Percentiles rank a stretch among this genome's conserved stretches.
Conservation (phyloP, 805 yeast species). For the Zygosaccharomyces pseudorouxii region DNA sequence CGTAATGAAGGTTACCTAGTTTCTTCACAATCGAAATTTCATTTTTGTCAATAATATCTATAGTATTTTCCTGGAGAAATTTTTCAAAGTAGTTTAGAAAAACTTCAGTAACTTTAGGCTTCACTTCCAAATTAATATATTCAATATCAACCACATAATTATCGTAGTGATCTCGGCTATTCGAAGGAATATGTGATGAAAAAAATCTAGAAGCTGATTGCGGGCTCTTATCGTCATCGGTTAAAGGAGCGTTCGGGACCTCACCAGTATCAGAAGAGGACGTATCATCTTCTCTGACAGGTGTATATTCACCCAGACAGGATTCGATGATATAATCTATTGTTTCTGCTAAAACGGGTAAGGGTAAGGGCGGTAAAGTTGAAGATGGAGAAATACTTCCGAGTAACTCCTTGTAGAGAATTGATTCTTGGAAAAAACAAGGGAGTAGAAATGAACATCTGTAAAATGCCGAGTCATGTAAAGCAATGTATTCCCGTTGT, state of each 20-base stretch:
- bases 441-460: conserved; percentile 69
- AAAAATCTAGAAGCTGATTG: background rate
- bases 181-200: conserved; percentile 4
- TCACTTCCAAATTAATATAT: conserved; percentile 40
- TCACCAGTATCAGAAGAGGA: conserved; percentile 1
- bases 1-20: conserved; percentile 35
- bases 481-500: conserved; percentile 62
- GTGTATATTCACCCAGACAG: conserved; percentile 28
- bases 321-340: conserved; percentile 40
- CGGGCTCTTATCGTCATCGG: background rate
- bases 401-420: conserved; percentile 42
- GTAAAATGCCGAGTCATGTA: conserved; percentile 81
- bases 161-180: conserved; percentile 9
- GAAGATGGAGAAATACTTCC: conserved; percentile 57
- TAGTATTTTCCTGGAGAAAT: conserved; percentile 39
- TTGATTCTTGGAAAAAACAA: conserved; percentile 42
- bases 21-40: conserved; percentile 54
- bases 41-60: conserved; percentile 55
- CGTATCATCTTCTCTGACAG: conserved; percentile 3
- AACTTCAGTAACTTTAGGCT: conserved; percentile 35
- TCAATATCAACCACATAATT: conserved; percentile 40
- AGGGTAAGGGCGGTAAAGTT: conserved; percentile 57
- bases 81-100: conserved; percentile 38
- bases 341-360: conserved; percentile 52
- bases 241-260: background rate